A percentile compares a stretch with the other conserved stretches of the same genome.
Conservation (phyloP, 805 yeast species). For the Candida sphagnicola region DNA sequence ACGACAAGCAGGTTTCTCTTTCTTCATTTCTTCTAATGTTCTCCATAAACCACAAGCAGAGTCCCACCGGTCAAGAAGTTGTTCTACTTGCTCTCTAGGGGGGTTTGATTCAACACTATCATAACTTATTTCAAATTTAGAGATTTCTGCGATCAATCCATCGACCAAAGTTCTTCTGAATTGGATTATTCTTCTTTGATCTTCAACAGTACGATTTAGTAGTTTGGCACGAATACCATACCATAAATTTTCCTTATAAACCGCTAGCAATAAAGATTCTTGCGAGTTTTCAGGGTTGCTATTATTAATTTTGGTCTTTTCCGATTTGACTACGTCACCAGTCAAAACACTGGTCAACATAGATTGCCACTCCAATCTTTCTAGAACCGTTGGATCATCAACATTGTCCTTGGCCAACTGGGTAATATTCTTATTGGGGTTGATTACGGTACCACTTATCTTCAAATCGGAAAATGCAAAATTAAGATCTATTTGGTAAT, state of each 20-base stretch:
- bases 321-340: slow-evolving; percentile 91
- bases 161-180: slow-evolving; percentile 72
- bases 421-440: slow-evolving; percentile 27
- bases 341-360: slow-evolving; percentile 87
- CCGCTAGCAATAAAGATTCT: slow-evolving; percentile 49
- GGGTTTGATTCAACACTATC: slow-evolving; percentile 24
- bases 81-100: slow-evolving; percentile 47
- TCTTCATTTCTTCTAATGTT: slow-evolving; percentile 69
- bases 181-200: slow-evolving; percentile 66
- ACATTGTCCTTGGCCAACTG: slow-evolving; percentile 36
- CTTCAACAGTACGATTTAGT: slow-evolving; percentile 74
- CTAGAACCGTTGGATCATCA: slow-evolving; percentile 52
- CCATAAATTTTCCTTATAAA: slow-evolving; percentile 77
- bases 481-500: slow-evolving; percentile 46
- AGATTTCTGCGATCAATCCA: slow-evolving; percentile 62
- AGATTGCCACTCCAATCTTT: slow-evolving; percentile 92
- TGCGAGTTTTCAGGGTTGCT: slow-evolving; percentile 31
- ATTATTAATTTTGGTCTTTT: slow-evolving; percentile 69
- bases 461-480: slow-evolving; percentile 35
- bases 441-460: slow-evolving; percentile 19
- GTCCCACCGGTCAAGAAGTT: slow-evolving; percentile 57
- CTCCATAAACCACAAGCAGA: slow-evolving; percentile 76
- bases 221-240: slow-evolving; percentile 79
- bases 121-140: slow-evolving; percentile 56
- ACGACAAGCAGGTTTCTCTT: slow-evolving; percentile 70